Evolutionary conservation across 2,329 filamentous ascomycete genomes (phyloP).

Genomic region (Blumeriella jaapii): DNA sequence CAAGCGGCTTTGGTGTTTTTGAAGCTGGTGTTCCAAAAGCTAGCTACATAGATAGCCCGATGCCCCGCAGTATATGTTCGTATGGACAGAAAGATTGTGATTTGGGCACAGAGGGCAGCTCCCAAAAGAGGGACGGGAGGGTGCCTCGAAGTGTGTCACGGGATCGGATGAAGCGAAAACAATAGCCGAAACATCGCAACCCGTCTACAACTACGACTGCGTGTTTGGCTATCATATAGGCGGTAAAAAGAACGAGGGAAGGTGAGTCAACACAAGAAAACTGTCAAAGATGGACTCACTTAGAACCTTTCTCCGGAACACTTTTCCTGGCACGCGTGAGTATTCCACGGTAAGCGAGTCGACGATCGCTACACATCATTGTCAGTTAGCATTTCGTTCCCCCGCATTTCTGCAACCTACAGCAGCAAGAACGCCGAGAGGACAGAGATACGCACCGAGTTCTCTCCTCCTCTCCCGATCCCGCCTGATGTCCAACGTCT

Average conservation of each 20-base stretch:
- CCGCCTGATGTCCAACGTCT: slow-evolving; percentile 63
- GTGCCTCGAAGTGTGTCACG: no score
- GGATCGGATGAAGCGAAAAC: no score
- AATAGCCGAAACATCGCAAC: no score
- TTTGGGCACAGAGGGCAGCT: not conserved
- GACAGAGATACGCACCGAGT: slow-evolving; percentile 33
- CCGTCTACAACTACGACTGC: no score
- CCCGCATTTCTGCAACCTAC: not conserved
- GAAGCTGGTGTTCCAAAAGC: no score
- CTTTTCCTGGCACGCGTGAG: slow-evolving; percentile 58
- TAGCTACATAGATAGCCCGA: no score
- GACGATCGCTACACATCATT: slow-evolving; percentile 37
- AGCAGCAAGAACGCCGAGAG: not conserved
- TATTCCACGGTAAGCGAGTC: slow-evolving; percentile 73
- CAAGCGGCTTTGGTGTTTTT: no score
- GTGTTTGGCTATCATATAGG: no score
- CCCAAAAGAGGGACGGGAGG: slow-evolving; percentile 1
- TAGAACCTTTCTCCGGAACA: slow-evolving; percentile 70
- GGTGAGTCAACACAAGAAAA: not conserved
- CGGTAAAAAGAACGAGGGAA: no score
- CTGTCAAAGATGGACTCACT: slow-evolving; percentile 33
- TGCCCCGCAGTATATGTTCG: no score
- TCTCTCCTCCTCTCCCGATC: slow-evolving; percentile 44
- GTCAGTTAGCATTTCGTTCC: slow-evolving; percentile 8
- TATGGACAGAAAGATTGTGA: not conserved